Evolutionary conservation across 305 asterid genomes (phyloP).

Genomic region (Petunia hybrid): DNA sequence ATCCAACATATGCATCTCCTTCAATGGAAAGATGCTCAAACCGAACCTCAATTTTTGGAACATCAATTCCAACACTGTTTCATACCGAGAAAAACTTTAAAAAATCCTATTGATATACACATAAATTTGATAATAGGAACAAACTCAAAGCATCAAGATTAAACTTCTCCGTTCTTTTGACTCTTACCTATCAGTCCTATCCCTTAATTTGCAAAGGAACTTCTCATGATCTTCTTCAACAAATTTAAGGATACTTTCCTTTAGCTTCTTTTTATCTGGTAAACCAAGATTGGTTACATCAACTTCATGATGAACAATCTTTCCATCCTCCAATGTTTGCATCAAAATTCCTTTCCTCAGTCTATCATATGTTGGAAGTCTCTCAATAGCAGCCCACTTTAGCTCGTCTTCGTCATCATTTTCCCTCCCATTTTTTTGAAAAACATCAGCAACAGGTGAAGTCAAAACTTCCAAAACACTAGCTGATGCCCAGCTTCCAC

Average conservation of each 20-base stretch:
- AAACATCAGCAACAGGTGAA: slow-evolving; percentile 71
- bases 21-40: slow-evolving; percentile 72
- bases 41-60: slow-evolving; percentile 90
- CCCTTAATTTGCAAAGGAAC: slow-evolving; percentile 74
- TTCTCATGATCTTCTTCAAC: slow-evolving; percentile 93
- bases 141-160: not conserved
- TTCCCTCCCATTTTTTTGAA: slow-evolving; percentile 71
- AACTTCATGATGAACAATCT: slow-evolving; percentile 66
- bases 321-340: slow-evolving; percentile 74
- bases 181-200: slow-evolving; percentile 82
- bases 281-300: slow-evolving; percentile 72
- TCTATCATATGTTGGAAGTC: slow-evolving; percentile 88
- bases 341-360: slow-evolving; percentile 75
- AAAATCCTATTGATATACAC: not conserved
- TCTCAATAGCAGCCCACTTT: slow-evolving; percentile 93
- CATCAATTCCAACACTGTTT: slow-evolving; percentile 83
- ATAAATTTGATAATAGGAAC: no score
- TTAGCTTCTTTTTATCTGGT: slow-evolving; percentile 59
- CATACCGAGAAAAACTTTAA: not conserved
- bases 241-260: slow-evolving; percentile 67
- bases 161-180: not conserved
- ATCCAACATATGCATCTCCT: slow-evolving; percentile 79
- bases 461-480: slow-evolving; percentile 68
- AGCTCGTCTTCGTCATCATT: slow-evolving; percentile 88
- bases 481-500: slow-evolving; percentile 86